Percentiles rank a stretch among this genome's conserved stretches.
Conservation (phyloP, 305 asterid genomes). For the Andrographis paniculata region DNA sequence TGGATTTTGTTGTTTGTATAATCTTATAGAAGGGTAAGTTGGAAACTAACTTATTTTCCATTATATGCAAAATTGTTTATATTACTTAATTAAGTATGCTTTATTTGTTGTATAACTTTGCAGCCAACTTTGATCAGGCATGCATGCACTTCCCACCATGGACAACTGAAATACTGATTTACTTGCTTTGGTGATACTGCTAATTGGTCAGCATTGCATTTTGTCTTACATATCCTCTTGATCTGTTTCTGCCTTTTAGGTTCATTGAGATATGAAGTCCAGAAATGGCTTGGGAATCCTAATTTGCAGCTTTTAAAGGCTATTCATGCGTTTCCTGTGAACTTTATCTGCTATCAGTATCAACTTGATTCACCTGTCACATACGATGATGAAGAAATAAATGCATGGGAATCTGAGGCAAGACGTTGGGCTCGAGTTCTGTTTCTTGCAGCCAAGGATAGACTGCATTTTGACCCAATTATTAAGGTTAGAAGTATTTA, state of each 20-base stretch:
- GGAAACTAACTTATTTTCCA: too few relatives aligned
- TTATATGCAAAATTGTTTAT: too few relatives aligned
- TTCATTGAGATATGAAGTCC: slow-evolving; percentile 49
- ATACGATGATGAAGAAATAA: slow-evolving; percentile 76
- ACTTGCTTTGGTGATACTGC: slow-evolving; percentile 14
- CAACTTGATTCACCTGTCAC: slow-evolving; percentile 32
- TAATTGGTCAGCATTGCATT: slow-evolving; percentile 5
- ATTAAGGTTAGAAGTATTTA: slow-evolving; percentile 32
- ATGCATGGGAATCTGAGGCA: slow-evolving; percentile 76
- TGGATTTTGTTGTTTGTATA: too few relatives aligned
- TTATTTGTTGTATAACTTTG: too few relatives aligned
- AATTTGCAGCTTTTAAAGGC: slow-evolving; percentile 40
- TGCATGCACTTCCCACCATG: too few relatives aligned
- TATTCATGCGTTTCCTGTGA: slow-evolving; percentile 48
- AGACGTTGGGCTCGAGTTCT: slow-evolving; percentile 83
- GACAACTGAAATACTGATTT: background rate
- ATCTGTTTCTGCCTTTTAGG: slow-evolving; percentile 36
- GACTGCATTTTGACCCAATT: slow-evolving; percentile 41
- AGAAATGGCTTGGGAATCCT: slow-evolving; percentile 52
- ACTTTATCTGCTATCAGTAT: slow-evolving; percentile 35
- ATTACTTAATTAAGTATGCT: too few relatives aligned
- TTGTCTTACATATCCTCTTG: slow-evolving; percentile 14
- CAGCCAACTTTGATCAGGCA: too few relatives aligned
- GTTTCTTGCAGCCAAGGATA: slow-evolving; percentile 46
- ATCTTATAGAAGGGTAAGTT: too few relatives aligned